Conservation (phyloP, 345 rosid species). For the Salix koriyanagi region DNA sequence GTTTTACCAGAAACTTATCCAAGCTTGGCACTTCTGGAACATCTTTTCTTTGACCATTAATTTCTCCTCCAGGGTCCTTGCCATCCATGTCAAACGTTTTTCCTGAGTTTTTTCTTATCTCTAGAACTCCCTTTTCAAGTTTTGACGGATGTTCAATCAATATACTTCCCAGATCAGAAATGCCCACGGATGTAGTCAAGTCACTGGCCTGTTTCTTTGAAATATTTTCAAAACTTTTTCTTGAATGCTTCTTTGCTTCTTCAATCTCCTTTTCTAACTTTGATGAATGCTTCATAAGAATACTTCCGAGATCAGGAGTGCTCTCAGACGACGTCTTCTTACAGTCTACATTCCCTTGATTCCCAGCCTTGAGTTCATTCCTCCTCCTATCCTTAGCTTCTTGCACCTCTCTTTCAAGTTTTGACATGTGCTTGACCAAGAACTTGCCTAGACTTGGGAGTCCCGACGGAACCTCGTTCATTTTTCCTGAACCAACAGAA, state of each 20-base stretch:
- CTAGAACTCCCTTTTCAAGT: constrained; percentile 44
- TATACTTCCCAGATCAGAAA: constrained; percentile 48
- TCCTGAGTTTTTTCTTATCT: constrained; percentile 27
- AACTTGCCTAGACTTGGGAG: constrained; percentile 77
- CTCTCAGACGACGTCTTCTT: constrained; percentile 11
- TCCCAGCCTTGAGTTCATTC: constrained; percentile 26
- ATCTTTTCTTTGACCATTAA: constrained; percentile 12
- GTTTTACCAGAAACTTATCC: constrained; percentile 70
- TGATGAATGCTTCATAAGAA: constrained; percentile 59
- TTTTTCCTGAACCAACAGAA: constrained; percentile 33
- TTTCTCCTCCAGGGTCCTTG: constrained; percentile 25
- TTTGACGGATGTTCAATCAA: constrained; percentile 41
- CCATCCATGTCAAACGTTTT: constrained; percentile 25
- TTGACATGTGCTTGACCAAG: constrained; percentile 73
- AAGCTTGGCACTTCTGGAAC: constrained; percentile 55
- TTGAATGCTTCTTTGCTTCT: constrained; percentile 46
- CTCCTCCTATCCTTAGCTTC: constrained; percentile 62
- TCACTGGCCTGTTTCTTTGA: constrained; percentile 23
- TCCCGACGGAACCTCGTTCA: constrained; percentile 36
- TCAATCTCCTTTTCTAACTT: constrained; percentile 57
- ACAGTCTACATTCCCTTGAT: constrained; percentile 1
- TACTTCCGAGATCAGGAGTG: constrained; percentile 51
- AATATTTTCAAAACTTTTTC: constrained; percentile 15
- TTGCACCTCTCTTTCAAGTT: constrained; percentile 74
- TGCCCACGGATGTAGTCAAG: constrained; percentile 24